Evolutionary conservation across 2,329 filamentous ascomycete genomes (phyloP).

Genomic region (Microsporum audouinii): DNA sequence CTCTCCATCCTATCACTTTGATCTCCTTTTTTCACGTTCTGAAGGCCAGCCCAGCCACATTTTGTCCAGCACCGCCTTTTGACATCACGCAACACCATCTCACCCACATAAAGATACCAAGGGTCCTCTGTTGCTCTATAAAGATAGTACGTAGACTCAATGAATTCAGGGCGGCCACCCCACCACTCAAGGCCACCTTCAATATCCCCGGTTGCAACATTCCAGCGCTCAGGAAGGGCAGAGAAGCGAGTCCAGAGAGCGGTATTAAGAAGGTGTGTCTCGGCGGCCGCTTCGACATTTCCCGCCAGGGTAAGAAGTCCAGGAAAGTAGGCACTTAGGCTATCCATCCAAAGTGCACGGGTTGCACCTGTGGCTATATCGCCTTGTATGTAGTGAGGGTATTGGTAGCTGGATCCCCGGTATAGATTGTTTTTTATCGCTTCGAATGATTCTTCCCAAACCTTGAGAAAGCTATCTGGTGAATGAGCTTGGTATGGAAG

Average conservation of each 20-base stretch:
- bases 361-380: slow-evolving; percentile 80
- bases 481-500: slow-evolving; percentile 56
- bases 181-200: slow-evolving; percentile 88
- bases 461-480: slow-evolving; percentile 64
- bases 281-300: slow-evolving; percentile 79
- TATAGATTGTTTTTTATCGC: slow-evolving; percentile 89
- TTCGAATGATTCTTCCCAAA: slow-evolving; percentile 75
- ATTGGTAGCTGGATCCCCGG: slow-evolving; percentile 59
- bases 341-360: slow-evolving; percentile 90
- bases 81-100: slow-evolving; percentile 88
- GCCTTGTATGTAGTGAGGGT: slow-evolving; percentile 86
- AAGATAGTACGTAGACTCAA: slow-evolving; percentile 94
- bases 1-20: slow-evolving; percentile 95
- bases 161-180: slow-evolving; percentile 89
- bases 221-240: slow-evolving; percentile 92
- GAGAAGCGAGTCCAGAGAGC: slow-evolving; percentile 91
- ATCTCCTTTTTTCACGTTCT: slow-evolving; percentile 71
- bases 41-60: slow-evolving; percentile 87
- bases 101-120: slow-evolving; percentile 90
- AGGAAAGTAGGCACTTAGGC: slow-evolving; percentile 87
- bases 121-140: slow-evolving; percentile 87
- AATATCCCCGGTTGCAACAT: slow-evolving; percentile 67
- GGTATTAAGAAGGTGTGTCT: slow-evolving; percentile 80
- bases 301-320: slow-evolving; percentile 77
- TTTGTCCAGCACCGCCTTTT: slow-evolving; percentile 75